Evolutionary conservation across 805 yeast species (phyloP).

Genomic region (Candida sakaeoensis): DNA sequence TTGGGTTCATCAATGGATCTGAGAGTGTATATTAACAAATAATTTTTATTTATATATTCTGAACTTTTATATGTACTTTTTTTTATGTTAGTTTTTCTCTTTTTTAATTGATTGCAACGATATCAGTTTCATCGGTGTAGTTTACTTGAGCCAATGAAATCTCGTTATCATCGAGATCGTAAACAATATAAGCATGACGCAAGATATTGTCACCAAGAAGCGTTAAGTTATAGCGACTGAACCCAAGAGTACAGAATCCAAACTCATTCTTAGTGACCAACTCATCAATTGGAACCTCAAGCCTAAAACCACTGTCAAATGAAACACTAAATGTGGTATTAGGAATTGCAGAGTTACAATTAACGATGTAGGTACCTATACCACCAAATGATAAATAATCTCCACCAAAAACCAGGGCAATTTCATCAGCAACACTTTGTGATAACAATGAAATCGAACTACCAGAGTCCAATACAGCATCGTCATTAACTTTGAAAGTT

Average conservation of each 20-base stretch:
- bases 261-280: slow-evolving; percentile 11
- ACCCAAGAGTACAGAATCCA: slow-evolving; percentile 26
- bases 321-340: not conserved
- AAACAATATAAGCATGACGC: slow-evolving; percentile 60
- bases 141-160: slow-evolving; percentile 48
- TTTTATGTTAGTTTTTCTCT: not conserved
- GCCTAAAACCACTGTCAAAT: slow-evolving; percentile 16
- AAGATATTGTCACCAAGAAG: slow-evolving; percentile 62
- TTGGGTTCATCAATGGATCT: no score
- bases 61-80: no score
- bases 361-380: slow-evolving; percentile 1
- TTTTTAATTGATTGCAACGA: slow-evolving; percentile 1
- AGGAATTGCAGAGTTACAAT: slow-evolving; percentile 3
- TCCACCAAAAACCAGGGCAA: slow-evolving; percentile 3
- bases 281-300: slow-evolving; percentile 45
- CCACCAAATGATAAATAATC: not conserved
- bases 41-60: no score
- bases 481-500: slow-evolving; percentile 9
- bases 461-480: slow-evolving; percentile 23
- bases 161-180: slow-evolving; percentile 54
- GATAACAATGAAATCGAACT: slow-evolving; percentile 43
- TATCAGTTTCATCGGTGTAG: slow-evolving; percentile 16
- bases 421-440: slow-evolving; percentile 13
- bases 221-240: slow-evolving; percentile 6
- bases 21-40: no score